Conservation (phyloP, 1,284 basidiomycete genomes). For the Crucibulum parvulum region DNA sequence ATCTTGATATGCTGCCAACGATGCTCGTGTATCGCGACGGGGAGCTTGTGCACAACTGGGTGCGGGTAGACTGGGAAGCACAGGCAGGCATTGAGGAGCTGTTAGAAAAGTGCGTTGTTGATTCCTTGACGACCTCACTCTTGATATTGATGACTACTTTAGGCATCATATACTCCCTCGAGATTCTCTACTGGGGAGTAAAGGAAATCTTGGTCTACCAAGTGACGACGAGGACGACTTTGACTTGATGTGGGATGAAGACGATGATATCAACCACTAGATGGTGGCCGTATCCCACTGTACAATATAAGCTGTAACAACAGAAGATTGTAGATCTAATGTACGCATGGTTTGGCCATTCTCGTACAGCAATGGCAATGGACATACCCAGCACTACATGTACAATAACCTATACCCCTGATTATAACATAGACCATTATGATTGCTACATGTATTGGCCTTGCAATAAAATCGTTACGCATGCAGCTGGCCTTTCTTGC, state of each 20-base stretch:
- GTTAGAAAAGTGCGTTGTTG: slow-evolving; percentile 58
- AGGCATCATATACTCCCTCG: slow-evolving; percentile 56
- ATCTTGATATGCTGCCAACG: slow-evolving; percentile 85
- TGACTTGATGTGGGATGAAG: slow-evolving; percentile 47
- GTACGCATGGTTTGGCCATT: no score
- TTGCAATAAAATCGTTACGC: no score
- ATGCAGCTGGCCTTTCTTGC: no score
- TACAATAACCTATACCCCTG: no score
- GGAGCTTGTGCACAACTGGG: slow-evolving; percentile 84
- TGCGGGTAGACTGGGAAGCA: slow-evolving; percentile 87
- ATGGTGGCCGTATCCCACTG: no score
- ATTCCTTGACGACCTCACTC: neutral
- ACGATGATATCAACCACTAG: slow-evolving; percentile 31
- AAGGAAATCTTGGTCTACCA: slow-evolving; percentile 44
- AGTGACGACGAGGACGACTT: slow-evolving; percentile 55
- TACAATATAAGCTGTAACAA: no score
- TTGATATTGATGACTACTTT: slow-evolving; percentile 2
- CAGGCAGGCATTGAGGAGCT: slow-evolving; percentile 70
- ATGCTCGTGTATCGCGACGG: slow-evolving; percentile 83
- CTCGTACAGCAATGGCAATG: no score
- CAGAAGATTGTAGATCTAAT: no score
- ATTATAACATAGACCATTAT: no score
- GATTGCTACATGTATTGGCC: no score
- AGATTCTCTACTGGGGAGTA: slow-evolving; percentile 22
- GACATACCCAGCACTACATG: no score